Conservation (phyloP, 176 grass and related monocot species). For the Coix lacrymajobi region DNA sequence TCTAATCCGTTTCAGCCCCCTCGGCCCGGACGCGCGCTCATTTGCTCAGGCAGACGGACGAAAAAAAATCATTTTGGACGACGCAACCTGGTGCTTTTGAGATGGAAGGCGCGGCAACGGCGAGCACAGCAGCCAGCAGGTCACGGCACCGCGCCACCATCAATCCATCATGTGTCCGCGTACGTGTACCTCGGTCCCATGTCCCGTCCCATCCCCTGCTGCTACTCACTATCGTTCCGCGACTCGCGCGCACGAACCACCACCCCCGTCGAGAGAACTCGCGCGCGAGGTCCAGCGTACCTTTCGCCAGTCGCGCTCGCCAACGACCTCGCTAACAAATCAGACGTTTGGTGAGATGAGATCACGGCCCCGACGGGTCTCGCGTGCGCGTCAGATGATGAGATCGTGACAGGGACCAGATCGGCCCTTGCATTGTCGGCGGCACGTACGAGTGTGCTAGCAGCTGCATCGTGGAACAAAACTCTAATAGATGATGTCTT, state of each 20-base stretch:
- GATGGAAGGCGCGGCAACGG: background rate
- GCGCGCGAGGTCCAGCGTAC: background rate
- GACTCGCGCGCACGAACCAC: background rate
- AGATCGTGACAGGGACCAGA: background rate
- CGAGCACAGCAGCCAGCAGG: background rate
- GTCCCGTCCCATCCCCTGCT: background rate
- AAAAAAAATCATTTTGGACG: background rate
- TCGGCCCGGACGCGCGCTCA: background rate
- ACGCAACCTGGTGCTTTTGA: background rate
- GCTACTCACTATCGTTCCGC: background rate
- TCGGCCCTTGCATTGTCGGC: background rate
- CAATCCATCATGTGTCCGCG: background rate
- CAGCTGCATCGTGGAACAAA: too few relatives aligned
- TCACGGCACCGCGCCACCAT: background rate
- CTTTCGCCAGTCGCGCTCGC: conserved; percentile 2
- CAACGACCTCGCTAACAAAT: background rate
- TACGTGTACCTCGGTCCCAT: background rate
- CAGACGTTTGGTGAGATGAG: background rate
- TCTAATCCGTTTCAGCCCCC: too few relatives aligned
- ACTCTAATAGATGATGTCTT: background rate
- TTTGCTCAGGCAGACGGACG: too few relatives aligned
- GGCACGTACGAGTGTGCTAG: background rate
- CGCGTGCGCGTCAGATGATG: conserved; percentile 4
- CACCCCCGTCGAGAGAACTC: background rate
- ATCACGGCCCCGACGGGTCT: background rate